A percentile compares a stretch with the other conserved stretches of the same genome.
Evolutionary conservation across 257 asterid species (phyloP).

Genomic region (Phtheirospermum japonicum): DNA sequence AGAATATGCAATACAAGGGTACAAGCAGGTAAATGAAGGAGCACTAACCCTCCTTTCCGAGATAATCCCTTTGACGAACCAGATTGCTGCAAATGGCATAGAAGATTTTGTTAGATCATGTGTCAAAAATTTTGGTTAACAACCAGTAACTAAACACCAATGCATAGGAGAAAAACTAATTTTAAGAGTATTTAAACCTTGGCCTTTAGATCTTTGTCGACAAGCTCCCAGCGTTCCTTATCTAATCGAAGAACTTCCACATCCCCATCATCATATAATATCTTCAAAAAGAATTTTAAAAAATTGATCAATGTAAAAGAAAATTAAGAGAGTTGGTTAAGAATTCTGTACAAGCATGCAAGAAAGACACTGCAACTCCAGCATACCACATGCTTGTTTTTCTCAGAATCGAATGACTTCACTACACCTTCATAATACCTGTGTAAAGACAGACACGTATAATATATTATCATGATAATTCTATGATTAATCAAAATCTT

Average conservation of each 20-base stretch:
- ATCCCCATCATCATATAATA: constrained; percentile 53
- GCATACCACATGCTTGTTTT: constrained; percentile 87
- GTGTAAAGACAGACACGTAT: constrained; percentile 28
- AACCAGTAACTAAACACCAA: background rate
- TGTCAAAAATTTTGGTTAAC: background rate
- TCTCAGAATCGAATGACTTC: constrained; percentile 78
- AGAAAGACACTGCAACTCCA: constrained; percentile 24
- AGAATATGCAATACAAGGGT: constrained; percentile 6
- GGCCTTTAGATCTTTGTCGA: constrained; percentile 34
- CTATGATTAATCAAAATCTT: constrained; percentile 15
- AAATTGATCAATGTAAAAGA: background rate
- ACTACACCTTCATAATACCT: constrained; percentile 88
- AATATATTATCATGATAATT: constrained; percentile 8
- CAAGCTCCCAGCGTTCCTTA: constrained; percentile 49
- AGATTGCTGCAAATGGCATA: constrained; percentile 51
- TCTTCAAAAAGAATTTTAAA: constrained; percentile 30
- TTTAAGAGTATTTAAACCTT: constrained; percentile 36
- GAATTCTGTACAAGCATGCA: background rate
- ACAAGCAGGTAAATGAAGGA: constrained; percentile 20
- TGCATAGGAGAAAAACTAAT: constrained; percentile 1
- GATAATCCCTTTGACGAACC: constrained; percentile 45
- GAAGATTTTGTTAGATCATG: constrained; percentile 22
- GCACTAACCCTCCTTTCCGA: constrained; percentile 54
- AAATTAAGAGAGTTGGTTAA: background rate
- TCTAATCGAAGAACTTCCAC: constrained; percentile 54